Evolutionary conservation across 306 rosid genomes (phyloP).

Genomic region (Lathyrus aphaca): DNA sequence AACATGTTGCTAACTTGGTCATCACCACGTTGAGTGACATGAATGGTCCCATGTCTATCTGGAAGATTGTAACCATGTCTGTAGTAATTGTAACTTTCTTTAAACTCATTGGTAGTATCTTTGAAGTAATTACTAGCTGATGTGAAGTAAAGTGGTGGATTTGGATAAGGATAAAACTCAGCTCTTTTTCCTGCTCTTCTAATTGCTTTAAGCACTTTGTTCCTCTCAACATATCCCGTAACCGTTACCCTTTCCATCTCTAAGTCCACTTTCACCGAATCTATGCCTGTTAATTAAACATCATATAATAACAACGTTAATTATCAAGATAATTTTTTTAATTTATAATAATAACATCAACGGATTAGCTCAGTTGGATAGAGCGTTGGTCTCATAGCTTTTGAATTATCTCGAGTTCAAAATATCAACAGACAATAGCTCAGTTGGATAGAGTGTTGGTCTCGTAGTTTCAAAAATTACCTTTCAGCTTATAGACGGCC

Average conservation of each 20-base stretch:
- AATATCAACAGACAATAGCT: too few species aligned
- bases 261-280: constrained; percentile 76
- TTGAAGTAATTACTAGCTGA: constrained; percentile 64
- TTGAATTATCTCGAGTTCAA: too few species aligned
- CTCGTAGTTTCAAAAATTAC: constrained; percentile 37
- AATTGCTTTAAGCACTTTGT: constrained; percentile 82
- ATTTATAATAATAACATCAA: too few species aligned
- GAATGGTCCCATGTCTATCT: constrained; percentile 77
- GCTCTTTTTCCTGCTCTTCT: constrained; percentile 92
- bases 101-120: constrained; percentile 76
- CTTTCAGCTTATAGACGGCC: constrained; percentile 85
- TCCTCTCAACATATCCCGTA: constrained; percentile 71
- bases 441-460: too few species aligned
- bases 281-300: constrained; percentile 58
- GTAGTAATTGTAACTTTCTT: constrained; percentile 84
- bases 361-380: too few species aligned
- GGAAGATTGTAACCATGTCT: constrained; percentile 85
- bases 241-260: constrained; percentile 76
- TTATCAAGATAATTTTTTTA: too few species aligned
- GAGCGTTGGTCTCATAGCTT: too few species aligned
- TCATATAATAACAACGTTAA: not conserved
- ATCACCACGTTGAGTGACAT: constrained; percentile 72
- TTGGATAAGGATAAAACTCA: constrained; percentile 86
- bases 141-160: constrained; percentile 83
- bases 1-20: constrained; percentile 94